Percentiles rank a stretch among this genome's conserved stretches.
Evolutionary conservation across 2,329 filamentous ascomycete genomes (phyloP).

Genomic region (Xylariaceae sp.): DNA sequence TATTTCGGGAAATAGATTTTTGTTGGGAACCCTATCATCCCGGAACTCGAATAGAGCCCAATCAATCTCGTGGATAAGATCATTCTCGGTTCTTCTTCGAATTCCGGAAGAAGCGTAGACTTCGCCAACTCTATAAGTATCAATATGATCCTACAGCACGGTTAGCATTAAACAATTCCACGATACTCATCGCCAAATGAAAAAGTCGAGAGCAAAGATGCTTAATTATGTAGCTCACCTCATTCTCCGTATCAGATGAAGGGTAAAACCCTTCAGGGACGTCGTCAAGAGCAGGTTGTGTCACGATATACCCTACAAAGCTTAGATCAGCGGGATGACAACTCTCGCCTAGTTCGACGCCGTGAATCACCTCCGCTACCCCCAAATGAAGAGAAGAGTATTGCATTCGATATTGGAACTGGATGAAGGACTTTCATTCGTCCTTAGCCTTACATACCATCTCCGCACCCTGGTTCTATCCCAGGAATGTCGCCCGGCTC

Average conservation of each 20-base stretch:
- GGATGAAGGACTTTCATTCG: conserved; percentile 5
- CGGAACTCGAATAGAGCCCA: conserved; percentile 91
- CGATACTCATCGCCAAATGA: neutral
- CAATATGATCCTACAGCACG: conserved; percentile 70
- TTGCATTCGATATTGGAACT: conserved; percentile 1
- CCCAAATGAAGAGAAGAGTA: neutral
- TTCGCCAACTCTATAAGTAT: conserved; percentile 80
- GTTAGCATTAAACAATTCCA: conserved; percentile 54
- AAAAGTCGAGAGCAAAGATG: neutral
- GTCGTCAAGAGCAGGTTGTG: conserved; percentile 90
- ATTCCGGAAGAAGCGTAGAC: conserved; percentile 92
- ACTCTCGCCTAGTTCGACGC: conserved; percentile 10
- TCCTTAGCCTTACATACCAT: conserved; percentile 49
- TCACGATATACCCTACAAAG: conserved; percentile 71
- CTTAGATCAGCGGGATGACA: conserved; percentile 25
- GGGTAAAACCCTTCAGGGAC: conserved; percentile 85
- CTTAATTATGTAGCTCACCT: conserved; percentile 43
- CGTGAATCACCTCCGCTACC: conserved; percentile 23
- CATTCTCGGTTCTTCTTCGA: conserved; percentile 73
- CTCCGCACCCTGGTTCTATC: conserved; percentile 75
- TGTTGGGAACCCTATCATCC: conserved; percentile 70
- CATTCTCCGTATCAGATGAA: conserved; percentile 70
- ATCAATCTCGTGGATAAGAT: conserved; percentile 88
- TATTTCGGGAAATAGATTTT: conserved; percentile 69
- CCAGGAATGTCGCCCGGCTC: conserved; percentile 81